Evolutionary conservation across 495 filamentous ascomycete species (phyloP).

Genomic region (Tuber magnatum): DNA sequence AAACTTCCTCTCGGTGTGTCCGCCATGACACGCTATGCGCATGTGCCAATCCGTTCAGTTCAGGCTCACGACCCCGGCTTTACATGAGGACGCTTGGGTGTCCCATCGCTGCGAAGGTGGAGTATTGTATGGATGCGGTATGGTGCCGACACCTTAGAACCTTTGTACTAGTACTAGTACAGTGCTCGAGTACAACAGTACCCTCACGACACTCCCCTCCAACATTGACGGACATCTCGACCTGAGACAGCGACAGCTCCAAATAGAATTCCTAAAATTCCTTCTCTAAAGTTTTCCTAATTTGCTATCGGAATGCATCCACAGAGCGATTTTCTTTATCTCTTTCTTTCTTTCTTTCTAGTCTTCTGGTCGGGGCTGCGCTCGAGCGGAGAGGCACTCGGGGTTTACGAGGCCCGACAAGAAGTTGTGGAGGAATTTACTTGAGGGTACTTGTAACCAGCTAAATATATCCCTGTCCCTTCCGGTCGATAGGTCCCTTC

Average conservation of each 20-base stretch:
- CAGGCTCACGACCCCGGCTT: background rate
- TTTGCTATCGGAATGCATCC: background rate
- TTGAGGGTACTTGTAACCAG: too few species aligned
- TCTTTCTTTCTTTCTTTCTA: background rate
- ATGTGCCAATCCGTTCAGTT: conserved; percentile 1
- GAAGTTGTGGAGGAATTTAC: too few species aligned
- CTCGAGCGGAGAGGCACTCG: background rate
- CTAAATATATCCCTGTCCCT: too few species aligned
- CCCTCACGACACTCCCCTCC: background rate
- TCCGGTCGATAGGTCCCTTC: too few species aligned
- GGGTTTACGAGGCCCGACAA: background rate
- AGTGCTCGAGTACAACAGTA: background rate
- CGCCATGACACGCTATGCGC: background rate
- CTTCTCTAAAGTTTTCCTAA: background rate
- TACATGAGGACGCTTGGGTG: background rate
- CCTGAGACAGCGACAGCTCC: background rate
- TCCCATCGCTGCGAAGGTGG: background rate
- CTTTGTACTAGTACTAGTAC: too few species aligned
- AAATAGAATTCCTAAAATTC: background rate
- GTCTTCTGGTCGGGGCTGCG: background rate
- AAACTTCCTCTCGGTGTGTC: background rate
- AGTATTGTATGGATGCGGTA: background rate
- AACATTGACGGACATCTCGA: background rate
- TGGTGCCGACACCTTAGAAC: background rate
- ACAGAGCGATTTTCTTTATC: background rate